Conservation (phyloP, 495 filamentous ascomycete genomes). For the Talaromyces thailandensis region DNA sequence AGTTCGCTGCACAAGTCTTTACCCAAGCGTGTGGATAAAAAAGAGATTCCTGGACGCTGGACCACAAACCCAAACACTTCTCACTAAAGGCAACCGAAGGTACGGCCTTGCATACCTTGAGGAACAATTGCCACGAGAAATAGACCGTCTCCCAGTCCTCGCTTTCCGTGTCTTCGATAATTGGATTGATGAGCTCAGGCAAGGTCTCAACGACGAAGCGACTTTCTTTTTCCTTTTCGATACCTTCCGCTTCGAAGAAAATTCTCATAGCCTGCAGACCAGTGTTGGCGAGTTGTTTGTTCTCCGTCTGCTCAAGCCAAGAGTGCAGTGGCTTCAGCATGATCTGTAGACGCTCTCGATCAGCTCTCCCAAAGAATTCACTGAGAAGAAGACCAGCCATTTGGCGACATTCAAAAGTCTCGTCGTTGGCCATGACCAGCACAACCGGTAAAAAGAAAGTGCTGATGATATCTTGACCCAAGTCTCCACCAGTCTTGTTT, state of each 20-base stretch:
- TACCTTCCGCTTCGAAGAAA: conserved; percentile 64
- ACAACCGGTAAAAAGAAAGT: conserved; percentile 82
- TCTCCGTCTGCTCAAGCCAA: conserved; percentile 70
- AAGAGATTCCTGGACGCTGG: conserved; percentile 51
- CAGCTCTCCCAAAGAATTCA: conserved; percentile 68
- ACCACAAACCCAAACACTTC: conserved; percentile 54
- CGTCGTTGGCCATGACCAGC: conserved; percentile 79
- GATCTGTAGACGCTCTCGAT: conserved; percentile 57
- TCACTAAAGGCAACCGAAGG: conserved; percentile 51
- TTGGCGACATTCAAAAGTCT: conserved; percentile 73
- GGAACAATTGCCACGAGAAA: conserved; percentile 58
- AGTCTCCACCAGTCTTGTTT: conserved; percentile 68
- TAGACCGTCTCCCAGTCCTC: conserved; percentile 75
- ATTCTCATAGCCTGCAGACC: conserved; percentile 74
- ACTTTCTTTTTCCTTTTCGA: conserved; percentile 54
- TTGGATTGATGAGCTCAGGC: conserved; percentile 38
- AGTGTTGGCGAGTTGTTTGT: conserved; percentile 57
- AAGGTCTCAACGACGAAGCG: conserved; percentile 35
- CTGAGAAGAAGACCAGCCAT: conserved; percentile 74
- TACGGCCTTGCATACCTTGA: conserved; percentile 57
- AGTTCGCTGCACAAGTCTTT: conserved; percentile 63
- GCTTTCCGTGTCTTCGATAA: conserved; percentile 34
- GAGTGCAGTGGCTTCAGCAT: conserved; percentile 59
- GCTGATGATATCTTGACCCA: conserved; percentile 70
- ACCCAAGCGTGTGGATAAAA: conserved; percentile 67